Evolutionary conservation across 2,329 filamentous ascomycete species (phyloP).

Genomic region (Alternaria consortialis): DNA sequence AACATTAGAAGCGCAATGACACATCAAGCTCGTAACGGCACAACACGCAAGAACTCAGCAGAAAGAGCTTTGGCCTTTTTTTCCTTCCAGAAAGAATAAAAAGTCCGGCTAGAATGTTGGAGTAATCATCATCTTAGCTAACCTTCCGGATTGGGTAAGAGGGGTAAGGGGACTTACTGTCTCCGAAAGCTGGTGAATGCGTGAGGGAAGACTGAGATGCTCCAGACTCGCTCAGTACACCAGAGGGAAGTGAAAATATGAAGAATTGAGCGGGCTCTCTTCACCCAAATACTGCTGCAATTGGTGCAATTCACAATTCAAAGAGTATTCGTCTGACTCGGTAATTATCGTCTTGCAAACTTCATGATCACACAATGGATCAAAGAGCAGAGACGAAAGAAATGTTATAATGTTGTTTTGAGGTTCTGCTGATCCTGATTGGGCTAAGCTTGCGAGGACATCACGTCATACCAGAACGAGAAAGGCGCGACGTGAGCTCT

Average conservation of each 20-base stretch:
- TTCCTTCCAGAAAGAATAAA: no score
- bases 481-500: constrained; percentile 23
- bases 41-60: no score
- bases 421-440: constrained; percentile 1
- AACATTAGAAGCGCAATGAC: no score
- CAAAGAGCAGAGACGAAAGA: neutral
- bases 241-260: neutral
- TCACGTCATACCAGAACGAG: constrained; percentile 38
- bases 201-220: no score
- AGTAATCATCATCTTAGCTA: neutral
- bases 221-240: neutral
- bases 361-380: neutral
- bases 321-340: neutral
- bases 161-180: neutral
- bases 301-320: neutral
- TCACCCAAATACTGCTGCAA: neutral
- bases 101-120: neutral
- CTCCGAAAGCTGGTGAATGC: neutral
- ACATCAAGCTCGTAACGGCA: no score
- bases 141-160: neutral
- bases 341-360: neutral
- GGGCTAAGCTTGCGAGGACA: constrained; percentile 11
- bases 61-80: no score
- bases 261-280: neutral
- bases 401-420: neutral